These are phyloP conservation scores for Epichloe uncinata DNA, from an alignment of 2,329 filamentous ascomycete species.

Conservation along the genomic window DNA sequence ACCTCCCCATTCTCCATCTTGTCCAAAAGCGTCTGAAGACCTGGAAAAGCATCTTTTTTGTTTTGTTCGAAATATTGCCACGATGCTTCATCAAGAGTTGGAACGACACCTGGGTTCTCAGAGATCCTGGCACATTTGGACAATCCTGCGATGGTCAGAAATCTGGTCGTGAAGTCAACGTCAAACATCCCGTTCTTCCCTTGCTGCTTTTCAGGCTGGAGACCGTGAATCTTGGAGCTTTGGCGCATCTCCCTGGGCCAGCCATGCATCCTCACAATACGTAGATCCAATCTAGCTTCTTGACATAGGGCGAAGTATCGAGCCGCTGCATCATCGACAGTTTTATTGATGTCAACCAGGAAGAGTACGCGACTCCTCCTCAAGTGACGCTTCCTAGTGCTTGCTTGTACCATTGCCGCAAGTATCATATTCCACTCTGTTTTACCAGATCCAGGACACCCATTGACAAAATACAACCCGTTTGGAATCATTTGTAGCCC, in stretches of 20 bases:
- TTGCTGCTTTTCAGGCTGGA: not conserved
- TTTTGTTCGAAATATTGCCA: slow-evolving; percentile 26
- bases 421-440: slow-evolving; percentile 33
- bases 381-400: slow-evolving; percentile 11
- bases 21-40: slow-evolving; percentile 24
- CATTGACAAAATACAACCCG: slow-evolving; percentile 31
- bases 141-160: slow-evolving; percentile 17
- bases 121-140: slow-evolving; percentile 6
- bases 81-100: slow-evolving; percentile 29
- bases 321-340: slow-evolving; percentile 30
- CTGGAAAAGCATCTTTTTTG: slow-evolving; percentile 17
- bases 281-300: slow-evolving; percentile 19
- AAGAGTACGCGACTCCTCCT: slow-evolving; percentile 26
- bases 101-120: slow-evolving; percentile 16
- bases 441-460: slow-evolving; percentile 34
- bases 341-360: slow-evolving; percentile 33
- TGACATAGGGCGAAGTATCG: slow-evolving; percentile 26
- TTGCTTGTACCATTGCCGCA: slow-evolving; percentile 24
- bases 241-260: slow-evolving; percentile 25
- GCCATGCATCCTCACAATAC: slow-evolving; percentile 26
- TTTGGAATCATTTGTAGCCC: slow-evolving; percentile 24
- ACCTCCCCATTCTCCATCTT: slow-evolving; percentile 16
- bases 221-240: slow-evolving; percentile 17
- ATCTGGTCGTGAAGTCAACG: slow-evolving; percentile 23
- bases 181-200: not conserved